These are phyloP conservation scores for Aspergillus piperis DNA, from an alignment of 2,329 filamentous ascomycete species.

Conservation along the genomic window DNA sequence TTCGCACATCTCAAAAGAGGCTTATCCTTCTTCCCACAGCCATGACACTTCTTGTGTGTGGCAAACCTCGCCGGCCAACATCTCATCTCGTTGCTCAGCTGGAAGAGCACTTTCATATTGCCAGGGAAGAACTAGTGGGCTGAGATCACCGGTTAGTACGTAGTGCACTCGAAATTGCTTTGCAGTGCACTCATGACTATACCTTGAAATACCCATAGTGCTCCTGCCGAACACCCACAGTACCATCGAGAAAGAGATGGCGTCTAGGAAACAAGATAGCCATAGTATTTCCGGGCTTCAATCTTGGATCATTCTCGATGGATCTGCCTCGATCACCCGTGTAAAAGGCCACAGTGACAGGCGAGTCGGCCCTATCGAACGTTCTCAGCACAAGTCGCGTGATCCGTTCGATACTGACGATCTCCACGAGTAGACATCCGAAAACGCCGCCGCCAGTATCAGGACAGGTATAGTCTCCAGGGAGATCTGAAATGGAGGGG, in stretches of 20 bases:
- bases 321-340: not conserved
- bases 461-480: not conserved
- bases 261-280: not conserved
- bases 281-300: slow-evolving; percentile 2
- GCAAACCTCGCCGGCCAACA: slow-evolving; percentile 1
- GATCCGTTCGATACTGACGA: not conserved
- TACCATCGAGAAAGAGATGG: not conserved
- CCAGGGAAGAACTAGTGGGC: not conserved
- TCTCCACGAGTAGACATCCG: slow-evolving; percentile 2
- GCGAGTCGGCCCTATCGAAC: not conserved
- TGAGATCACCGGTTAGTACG: not conserved
- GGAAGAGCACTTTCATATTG: not conserved
- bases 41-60: not conserved
- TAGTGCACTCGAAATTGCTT: not conserved
- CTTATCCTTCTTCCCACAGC: not conserved
- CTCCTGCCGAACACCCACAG: not conserved
- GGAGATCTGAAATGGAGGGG: not conserved
- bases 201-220: not conserved
- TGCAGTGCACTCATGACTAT: not conserved
- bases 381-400: not conserved
- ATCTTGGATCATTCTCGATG: not conserved
- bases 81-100: not conserved
- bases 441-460: not conserved
- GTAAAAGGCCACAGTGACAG: not conserved
- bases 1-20: not conserved